Conservation (phyloP, 441 rosid species). For the Theobroma grandiflorum region DNA sequence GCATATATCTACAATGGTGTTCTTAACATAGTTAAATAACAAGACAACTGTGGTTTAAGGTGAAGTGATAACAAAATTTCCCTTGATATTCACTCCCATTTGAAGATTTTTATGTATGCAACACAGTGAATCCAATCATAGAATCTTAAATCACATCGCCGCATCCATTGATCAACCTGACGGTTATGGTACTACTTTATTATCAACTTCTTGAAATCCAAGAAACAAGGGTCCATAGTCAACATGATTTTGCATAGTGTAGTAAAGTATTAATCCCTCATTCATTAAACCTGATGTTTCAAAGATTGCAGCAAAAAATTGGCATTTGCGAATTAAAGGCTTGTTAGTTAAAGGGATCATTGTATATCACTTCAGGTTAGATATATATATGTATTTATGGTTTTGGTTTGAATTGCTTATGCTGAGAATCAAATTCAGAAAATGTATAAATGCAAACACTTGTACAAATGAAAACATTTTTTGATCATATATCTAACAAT, state of each 20-base stretch:
- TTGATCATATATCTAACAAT: too few species aligned
- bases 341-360: not conserved
- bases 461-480: too few species aligned
- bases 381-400: too few species aligned
- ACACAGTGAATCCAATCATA: not conserved
- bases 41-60: not conserved
- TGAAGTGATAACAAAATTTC: not conserved
- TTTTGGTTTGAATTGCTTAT: not conserved
- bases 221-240: not conserved
- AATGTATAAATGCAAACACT: too few species aligned
- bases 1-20: not conserved
- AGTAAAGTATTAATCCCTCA: not conserved
- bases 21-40: not conserved
- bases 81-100: not conserved
- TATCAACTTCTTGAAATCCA: not conserved
- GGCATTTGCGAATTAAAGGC: not conserved
- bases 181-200: not conserved
- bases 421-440: not conserved
- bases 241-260: not conserved
- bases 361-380: not conserved
- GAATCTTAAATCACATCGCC: slow-evolving; percentile 21
- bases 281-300: not conserved
- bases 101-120: not conserved
- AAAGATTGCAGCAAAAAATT: not conserved
- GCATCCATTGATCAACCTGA: not conserved